Evolutionary conservation across 2,329 filamentous ascomycete species (phyloP).

Genomic region (Waltergamsia citrina): DNA sequence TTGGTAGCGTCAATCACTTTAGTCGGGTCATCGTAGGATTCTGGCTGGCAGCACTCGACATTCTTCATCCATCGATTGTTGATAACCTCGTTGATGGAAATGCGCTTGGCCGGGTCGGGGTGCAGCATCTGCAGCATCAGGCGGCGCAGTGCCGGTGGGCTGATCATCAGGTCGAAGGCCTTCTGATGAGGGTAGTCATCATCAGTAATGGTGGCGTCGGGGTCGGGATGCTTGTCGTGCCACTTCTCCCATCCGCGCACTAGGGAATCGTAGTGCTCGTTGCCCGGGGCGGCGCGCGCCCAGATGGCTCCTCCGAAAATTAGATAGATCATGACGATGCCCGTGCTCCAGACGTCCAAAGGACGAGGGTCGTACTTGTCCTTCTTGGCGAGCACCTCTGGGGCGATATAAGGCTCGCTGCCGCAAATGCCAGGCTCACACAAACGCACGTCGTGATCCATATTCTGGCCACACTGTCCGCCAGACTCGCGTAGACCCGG

Average conservation of each 20-base stretch:
- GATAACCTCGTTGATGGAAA: constrained; percentile 59
- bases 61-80: constrained; percentile 63
- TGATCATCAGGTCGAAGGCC: constrained; percentile 55
- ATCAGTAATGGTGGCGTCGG: constrained; percentile 34
- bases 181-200: constrained; percentile 55
- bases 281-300: constrained; percentile 52
- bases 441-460: constrained; percentile 54
- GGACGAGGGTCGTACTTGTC: constrained; percentile 61
- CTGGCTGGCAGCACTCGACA: constrained; percentile 70
- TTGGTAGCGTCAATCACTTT: constrained; percentile 53
- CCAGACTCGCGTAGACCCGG: constrained; percentile 66
- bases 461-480: constrained; percentile 64
- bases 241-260: constrained; percentile 61
- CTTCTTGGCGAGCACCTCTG: constrained; percentile 68
- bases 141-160: constrained; percentile 58
- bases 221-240: constrained; percentile 41
- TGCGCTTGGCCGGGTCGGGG: constrained; percentile 62
- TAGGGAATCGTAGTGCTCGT: constrained; percentile 55
- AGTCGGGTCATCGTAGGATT: constrained; percentile 57
- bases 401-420: constrained; percentile 78
- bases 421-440: constrained; percentile 77
- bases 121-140: constrained; percentile 76
- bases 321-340: constrained; percentile 73
- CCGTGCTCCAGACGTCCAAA: constrained; percentile 80
- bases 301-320: constrained; percentile 65